phyloP scores from a whole-genome alignment of 108 stramenopile species.

The Nitzschia putrida region DNA sequence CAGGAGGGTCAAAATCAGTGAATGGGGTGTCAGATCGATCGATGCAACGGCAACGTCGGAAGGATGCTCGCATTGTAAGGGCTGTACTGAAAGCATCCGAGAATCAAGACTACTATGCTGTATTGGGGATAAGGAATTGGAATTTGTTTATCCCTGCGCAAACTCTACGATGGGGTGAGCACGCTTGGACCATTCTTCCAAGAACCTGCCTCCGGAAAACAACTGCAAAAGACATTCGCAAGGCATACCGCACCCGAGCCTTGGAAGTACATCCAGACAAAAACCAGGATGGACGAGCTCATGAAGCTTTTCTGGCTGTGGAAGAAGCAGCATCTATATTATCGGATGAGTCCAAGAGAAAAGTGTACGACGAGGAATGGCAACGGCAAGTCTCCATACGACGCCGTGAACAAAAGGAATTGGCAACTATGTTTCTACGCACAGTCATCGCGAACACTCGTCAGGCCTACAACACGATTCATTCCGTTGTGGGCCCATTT shows the following conservation, averaged over 20 bases:
- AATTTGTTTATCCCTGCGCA: slow-evolving; percentile 51
- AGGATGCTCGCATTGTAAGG: slow-evolving; percentile 60
- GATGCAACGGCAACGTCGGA: slow-evolving; percentile 47
- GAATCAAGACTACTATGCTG: slow-evolving; percentile 59
- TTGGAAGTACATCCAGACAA: slow-evolving; percentile 74
- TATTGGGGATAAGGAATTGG: slow-evolving; percentile 70
- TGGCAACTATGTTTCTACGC: slow-evolving; percentile 9
- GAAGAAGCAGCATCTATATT: slow-evolving; percentile 70
- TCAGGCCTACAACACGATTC: slow-evolving; percentile 11
- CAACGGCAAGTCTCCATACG: slow-evolving; percentile 1
- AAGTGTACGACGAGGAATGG: slow-evolving; percentile 59
- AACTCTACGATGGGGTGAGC: slow-evolving; percentile 28
- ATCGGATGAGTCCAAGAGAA: slow-evolving; percentile 50
- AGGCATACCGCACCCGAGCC: slow-evolving; percentile 63
- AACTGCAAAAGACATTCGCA: slow-evolving; percentile 46
- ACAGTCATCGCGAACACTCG: too few relatives aligned
- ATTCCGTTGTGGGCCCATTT: slow-evolving; percentile 62
- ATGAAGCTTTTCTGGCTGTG: slow-evolving; percentile 81
- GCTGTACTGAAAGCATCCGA: slow-evolving; percentile 51
- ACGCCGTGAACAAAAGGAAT: neutral
- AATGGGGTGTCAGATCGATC: too few relatives aligned
- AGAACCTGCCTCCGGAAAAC: slow-evolving; percentile 27
- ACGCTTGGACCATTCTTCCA: slow-evolving; percentile 24
- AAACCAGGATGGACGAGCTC: slow-evolving; percentile 75
- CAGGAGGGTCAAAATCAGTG: too few relatives aligned